These are phyloP conservation scores for Umbilicaria muhlenbergii DNA, from an alignment of 495 filamentous ascomycete species.

Conservation along the genomic window DNA sequence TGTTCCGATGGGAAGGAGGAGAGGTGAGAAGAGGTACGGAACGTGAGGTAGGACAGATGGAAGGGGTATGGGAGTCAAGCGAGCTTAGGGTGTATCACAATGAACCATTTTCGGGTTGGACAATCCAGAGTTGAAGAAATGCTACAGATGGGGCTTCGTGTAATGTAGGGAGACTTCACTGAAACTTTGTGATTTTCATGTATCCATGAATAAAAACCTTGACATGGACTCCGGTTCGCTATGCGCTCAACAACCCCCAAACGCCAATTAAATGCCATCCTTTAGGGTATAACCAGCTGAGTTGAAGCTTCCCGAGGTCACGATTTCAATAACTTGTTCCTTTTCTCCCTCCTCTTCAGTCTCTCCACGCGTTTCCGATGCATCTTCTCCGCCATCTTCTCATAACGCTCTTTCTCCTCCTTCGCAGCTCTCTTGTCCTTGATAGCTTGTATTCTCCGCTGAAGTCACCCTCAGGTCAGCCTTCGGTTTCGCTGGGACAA, in stretches of 20 bases:
- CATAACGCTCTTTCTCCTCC: slow-evolving; percentile 85
- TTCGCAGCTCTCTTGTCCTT: slow-evolving; percentile 72
- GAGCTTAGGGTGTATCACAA: slow-evolving; percentile 1
- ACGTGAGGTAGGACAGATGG: slow-evolving; percentile 32
- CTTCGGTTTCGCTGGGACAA: no score
- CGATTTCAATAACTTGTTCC: slow-evolving; percentile 90
- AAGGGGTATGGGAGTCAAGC: slow-evolving; percentile 25
- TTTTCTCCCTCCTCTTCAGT: slow-evolving; percentile 86
- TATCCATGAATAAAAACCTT: not conserved
- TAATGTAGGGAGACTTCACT: slow-evolving; percentile 2
- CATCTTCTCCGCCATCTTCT: slow-evolving; percentile 96
- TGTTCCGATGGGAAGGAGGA: slow-evolving; percentile 25
- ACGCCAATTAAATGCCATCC: slow-evolving; percentile 16
- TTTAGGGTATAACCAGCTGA: not conserved
- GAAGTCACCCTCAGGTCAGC: slow-evolving; percentile 1
- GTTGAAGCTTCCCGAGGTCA: slow-evolving; percentile 25
- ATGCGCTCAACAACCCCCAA: not conserved
- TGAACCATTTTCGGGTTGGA: no score
- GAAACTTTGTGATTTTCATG: not conserved
- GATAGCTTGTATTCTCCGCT: slow-evolving; percentile 63
- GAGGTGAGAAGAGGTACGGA: slow-evolving; percentile 33
- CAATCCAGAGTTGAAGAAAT: not conserved
- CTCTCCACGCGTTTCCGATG: slow-evolving; percentile 87
- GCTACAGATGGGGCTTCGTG: slow-evolving; percentile 1
- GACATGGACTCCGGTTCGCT: not conserved